Percentiles rank a stretch among this genome's conserved stretches.
Conservation (phyloP, 1,284 basidiomycete species). For the Cystobasidiaceae sp. region DNA sequence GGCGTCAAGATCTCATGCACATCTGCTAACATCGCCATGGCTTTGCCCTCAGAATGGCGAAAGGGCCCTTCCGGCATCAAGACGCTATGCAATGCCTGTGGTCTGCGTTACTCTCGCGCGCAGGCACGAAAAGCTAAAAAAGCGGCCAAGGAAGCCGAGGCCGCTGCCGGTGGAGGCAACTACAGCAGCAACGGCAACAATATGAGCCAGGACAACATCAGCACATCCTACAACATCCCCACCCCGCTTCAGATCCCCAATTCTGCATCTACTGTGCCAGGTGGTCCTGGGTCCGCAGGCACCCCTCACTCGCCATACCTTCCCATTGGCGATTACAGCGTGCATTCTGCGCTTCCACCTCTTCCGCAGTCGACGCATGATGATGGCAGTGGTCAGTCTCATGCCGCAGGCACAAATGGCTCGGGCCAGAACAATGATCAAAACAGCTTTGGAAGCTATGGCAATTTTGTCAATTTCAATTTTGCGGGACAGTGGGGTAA, state of each 20-base stretch:
- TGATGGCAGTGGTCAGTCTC: not conserved
- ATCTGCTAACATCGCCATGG: not conserved
- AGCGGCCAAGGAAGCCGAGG: constrained; percentile 16
- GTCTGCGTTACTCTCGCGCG: constrained; percentile 55
- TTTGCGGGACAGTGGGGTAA: constrained; percentile 17
- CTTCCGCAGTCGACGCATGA: constrained; percentile 11
- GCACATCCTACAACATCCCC: constrained; percentile 10
- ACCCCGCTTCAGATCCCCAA: constrained; percentile 6
- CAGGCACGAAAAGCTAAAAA: constrained; percentile 31
- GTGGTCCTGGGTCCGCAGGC: not conserved
- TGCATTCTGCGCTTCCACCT: constrained; percentile 15
- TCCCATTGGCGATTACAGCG: constrained; percentile 21
- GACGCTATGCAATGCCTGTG: constrained; percentile 81
- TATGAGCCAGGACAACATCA: not conserved
- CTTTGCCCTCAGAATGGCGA: constrained; percentile 26
- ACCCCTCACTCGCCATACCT: constrained; percentile 20
- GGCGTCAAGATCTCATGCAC: not conserved
- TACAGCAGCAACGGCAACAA: not conserved
- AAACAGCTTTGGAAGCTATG: not conserved
- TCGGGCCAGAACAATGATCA: not conserved
- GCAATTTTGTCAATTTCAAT: constrained; percentile 19
- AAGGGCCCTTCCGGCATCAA: constrained; percentile 70
- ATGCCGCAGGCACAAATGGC: constrained; percentile 4
- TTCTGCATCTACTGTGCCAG: not conserved
- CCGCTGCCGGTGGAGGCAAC: not conserved